phyloP scores from a whole-genome alignment of 805 yeast genomes.

The Candida broadrunensis region DNA sequence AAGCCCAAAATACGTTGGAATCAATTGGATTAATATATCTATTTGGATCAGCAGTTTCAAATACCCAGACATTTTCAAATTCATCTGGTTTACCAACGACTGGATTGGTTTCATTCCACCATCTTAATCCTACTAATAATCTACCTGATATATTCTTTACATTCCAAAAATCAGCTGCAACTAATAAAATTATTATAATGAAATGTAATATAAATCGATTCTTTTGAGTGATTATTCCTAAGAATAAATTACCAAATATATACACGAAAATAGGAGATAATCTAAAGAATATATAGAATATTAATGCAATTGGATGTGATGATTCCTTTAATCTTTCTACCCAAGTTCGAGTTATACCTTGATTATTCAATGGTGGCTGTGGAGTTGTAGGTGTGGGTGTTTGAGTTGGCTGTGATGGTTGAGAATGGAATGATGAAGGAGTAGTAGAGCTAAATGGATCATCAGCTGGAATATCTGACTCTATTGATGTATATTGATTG shows the following conservation, averaged over 20 bases:
- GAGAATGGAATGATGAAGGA: slow-evolving; percentile 2
- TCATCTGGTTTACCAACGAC: slow-evolving; percentile 50
- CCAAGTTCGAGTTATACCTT: slow-evolving; percentile 8
- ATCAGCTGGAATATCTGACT: slow-evolving; percentile 11
- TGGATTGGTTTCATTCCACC: slow-evolving; percentile 84
- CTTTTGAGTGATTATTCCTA: slow-evolving; percentile 36
- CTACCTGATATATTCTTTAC: slow-evolving; percentile 90
- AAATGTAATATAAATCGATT: slow-evolving; percentile 70
- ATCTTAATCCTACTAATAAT: slow-evolving; percentile 82
- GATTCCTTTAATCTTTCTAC: slow-evolving; percentile 52
- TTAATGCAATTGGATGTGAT: slow-evolving; percentile 78
- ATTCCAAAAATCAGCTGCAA: slow-evolving; percentile 93
- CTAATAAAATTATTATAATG: slow-evolving; percentile 68
- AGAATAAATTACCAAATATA: slow-evolving; percentile 67
- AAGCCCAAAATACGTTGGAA: slow-evolving; percentile 82
- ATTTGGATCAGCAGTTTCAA: slow-evolving; percentile 76
- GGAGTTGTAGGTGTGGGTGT: slow-evolving; percentile 1
- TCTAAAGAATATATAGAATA: slow-evolving; percentile 62
- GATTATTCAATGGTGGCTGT: slow-evolving; percentile 2
- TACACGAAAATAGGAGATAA: slow-evolving; percentile 63
- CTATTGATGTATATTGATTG: slow-evolving; percentile 26
- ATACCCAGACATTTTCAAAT: slow-evolving; percentile 74
- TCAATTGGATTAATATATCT: slow-evolving; percentile 85
- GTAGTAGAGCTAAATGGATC: slow-evolving; percentile 3
- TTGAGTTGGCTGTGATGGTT: slow-evolving; percentile 1